Conservation (phyloP, 2,329 filamentous ascomycete genomes). For the Stemphylium lycopersici region DNA sequence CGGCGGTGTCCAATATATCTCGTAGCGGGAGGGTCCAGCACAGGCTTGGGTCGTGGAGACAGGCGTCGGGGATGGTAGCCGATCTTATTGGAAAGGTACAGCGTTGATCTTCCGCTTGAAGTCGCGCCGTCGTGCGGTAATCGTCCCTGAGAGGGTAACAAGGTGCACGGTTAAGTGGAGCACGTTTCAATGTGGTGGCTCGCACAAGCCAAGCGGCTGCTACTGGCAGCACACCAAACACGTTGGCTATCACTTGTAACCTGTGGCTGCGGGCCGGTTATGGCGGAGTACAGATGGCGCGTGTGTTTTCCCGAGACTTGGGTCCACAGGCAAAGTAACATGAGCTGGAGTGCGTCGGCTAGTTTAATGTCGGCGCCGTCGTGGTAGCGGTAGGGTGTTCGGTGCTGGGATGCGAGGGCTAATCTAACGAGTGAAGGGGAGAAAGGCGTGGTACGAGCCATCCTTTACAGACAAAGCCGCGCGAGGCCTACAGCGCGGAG, state of each 20-base stretch:
- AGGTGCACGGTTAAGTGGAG: conserved; percentile 33
- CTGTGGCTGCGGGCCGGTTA: conserved; percentile 35
- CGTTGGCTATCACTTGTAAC: conserved; percentile 31
- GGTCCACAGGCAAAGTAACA: conserved; percentile 31
- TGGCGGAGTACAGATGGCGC: conserved; percentile 25
- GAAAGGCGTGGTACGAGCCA: conserved; percentile 7
- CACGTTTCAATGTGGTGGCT: conserved; percentile 30
- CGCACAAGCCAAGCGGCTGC: conserved; percentile 21
- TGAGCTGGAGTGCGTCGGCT: conserved; percentile 29
- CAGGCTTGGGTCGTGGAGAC: conserved; percentile 31
- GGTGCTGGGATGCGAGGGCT: conserved; percentile 13
- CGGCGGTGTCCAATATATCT: conserved; percentile 41
- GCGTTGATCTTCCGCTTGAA: conserved; percentile 42
- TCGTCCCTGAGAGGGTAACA: conserved; percentile 30
- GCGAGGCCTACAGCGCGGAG: conserved; percentile 1
- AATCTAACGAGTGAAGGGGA: conserved; percentile 13
- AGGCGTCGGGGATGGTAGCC: conserved; percentile 31
- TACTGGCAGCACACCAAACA: conserved; percentile 24
- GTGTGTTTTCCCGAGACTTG: conserved; percentile 22
- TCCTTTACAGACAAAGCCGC: conserved; percentile 7
- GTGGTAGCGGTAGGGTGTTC: neutral
- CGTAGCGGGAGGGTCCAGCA: conserved; percentile 39
- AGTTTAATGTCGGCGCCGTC: conserved; percentile 9
- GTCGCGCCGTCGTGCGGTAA: conserved; percentile 33
- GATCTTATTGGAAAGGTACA: conserved; percentile 40